Evolutionary conservation across 2,329 filamentous ascomycete genomes (phyloP).

Genomic region (Myotisia sp.): DNA sequence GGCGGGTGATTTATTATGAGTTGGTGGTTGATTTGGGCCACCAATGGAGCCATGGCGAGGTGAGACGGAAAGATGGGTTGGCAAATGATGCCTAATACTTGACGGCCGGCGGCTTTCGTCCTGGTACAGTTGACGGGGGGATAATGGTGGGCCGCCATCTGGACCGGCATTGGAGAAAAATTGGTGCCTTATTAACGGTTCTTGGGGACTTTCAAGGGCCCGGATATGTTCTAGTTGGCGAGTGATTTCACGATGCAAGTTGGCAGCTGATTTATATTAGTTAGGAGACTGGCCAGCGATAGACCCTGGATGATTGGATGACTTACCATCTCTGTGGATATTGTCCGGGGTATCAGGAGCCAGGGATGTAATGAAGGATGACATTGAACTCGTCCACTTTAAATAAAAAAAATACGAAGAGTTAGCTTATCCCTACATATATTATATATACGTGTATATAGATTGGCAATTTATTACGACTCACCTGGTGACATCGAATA

Average conservation of each 20-base stretch:
- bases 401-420: constrained; percentile 5
- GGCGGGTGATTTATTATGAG: constrained; percentile 57
- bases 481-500: constrained; percentile 53
- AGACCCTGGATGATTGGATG: constrained; percentile 6
- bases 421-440: constrained; percentile 6
- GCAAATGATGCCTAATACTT: constrained; percentile 58
- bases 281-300: neutral
- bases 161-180: constrained; percentile 48
- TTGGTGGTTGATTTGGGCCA: constrained; percentile 52
- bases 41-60: constrained; percentile 81
- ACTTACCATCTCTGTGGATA: constrained; percentile 68
- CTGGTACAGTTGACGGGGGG: constrained; percentile 71
- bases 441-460: too few relatives aligned
- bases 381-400: constrained; percentile 74
- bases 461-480: constrained; percentile 12
- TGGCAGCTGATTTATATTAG: constrained; percentile 28
- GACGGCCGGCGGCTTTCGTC: constrained; percentile 67
- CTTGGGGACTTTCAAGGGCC: constrained; percentile 46
- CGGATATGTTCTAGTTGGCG: constrained; percentile 47
- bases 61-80: constrained; percentile 65
- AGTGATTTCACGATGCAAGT: constrained; percentile 49
- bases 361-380: constrained; percentile 57
- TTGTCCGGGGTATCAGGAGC: constrained; percentile 62
- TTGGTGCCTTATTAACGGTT: constrained; percentile 50
- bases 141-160: constrained; percentile 61